phyloP scores from a whole-genome alignment of 345 rosid species.

The Geranium brycei region DNA sequence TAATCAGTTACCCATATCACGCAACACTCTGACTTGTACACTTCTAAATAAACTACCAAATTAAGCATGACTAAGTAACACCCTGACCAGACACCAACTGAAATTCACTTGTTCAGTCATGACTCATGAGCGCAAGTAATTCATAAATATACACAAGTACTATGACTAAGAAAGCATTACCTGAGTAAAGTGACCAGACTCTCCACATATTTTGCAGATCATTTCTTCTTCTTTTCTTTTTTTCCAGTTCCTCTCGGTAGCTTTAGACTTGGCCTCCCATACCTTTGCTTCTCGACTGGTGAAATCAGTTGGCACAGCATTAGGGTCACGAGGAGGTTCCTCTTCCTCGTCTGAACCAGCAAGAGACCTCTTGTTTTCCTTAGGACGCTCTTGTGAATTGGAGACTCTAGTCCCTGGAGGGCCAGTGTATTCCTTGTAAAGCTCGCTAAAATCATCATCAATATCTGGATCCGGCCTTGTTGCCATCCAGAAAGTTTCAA shows the following conservation, averaged over 20 bases:
- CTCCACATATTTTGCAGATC: constrained; percentile 94
- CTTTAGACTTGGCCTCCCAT: constrained; percentile 99
- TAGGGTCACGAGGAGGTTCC: constrained; percentile 59
- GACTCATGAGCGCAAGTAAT: no score
- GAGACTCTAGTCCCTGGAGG: constrained; percentile 34
- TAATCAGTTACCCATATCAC: neutral
- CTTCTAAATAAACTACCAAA: neutral
- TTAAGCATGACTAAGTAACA: neutral
- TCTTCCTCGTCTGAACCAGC: constrained; percentile 64
- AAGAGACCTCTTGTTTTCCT: constrained; percentile 39
- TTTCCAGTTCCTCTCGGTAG: constrained; percentile 98
- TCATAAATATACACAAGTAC: no score
- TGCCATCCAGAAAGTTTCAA: constrained; percentile 37
- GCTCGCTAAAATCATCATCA: constrained; percentile 88
- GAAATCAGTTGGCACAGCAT: constrained; percentile 96
- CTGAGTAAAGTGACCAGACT: constrained; percentile 98
- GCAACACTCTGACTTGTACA: neutral
- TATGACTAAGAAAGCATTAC: constrained; percentile 17
- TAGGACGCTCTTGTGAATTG: constrained; percentile 36
- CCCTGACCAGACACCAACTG: neutral
- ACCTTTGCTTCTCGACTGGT: constrained; percentile 97
- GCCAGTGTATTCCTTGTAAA: constrained; percentile 95
- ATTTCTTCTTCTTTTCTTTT: constrained; percentile 97
- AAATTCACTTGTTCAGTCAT: no score
- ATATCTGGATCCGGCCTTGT: constrained; percentile 58